A percentile compares a stretch with the other conserved stretches of the same genome.
phyloP scores from a whole-genome alignment of 2,329 filamentous ascomycete genomes.

The Aspergillus aculeatus region DNA sequence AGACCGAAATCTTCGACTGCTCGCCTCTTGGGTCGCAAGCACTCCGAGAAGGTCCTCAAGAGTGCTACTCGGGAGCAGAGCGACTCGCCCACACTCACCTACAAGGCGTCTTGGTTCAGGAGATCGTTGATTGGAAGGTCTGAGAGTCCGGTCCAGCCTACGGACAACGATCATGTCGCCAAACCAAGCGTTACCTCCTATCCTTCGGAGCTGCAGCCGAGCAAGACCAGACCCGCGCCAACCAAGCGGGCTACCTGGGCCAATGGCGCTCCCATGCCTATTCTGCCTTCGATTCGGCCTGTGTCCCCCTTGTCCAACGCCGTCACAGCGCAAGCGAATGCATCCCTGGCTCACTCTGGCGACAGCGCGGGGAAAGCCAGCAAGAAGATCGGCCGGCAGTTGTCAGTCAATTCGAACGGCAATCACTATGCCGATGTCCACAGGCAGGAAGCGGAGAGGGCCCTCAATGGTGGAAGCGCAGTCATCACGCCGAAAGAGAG shows the following conservation, averaged over 20 bases:
- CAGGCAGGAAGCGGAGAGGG: conserved; percentile 85
- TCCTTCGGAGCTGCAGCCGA: conserved; percentile 44
- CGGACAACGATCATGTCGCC: conserved; percentile 36
- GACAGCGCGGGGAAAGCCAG: conserved; percentile 47
- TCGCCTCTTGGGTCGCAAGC: conserved; percentile 81
- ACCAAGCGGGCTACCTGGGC: conserved; percentile 92
- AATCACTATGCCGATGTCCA: conserved; percentile 92
- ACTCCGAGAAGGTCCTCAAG: conserved; percentile 74
- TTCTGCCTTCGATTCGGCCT: conserved; percentile 88
- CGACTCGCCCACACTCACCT: conserved; percentile 60
- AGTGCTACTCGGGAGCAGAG: conserved; percentile 61
- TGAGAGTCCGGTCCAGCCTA: conserved; percentile 64
- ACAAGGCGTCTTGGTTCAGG: conserved; percentile 95
- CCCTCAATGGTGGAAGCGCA: conserved; percentile 79
- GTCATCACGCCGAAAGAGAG: conserved; percentile 84
- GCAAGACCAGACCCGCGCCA: conserved; percentile 58
- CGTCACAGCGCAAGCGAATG: conserved; percentile 83
- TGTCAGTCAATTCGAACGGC: conserved; percentile 86
- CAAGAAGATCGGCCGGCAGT: conserved; percentile 92
- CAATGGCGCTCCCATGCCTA: conserved; percentile 86
- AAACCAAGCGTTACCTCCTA: conserved; percentile 47
- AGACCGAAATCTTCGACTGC: conserved; percentile 88
- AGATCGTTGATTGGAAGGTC: conserved; percentile 85
- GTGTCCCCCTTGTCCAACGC: conserved; percentile 96
- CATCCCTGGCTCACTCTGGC: conserved; percentile 54